Conservation (phyloP, 163 green algal genomes). For the Chlorella variabilis region DNA sequence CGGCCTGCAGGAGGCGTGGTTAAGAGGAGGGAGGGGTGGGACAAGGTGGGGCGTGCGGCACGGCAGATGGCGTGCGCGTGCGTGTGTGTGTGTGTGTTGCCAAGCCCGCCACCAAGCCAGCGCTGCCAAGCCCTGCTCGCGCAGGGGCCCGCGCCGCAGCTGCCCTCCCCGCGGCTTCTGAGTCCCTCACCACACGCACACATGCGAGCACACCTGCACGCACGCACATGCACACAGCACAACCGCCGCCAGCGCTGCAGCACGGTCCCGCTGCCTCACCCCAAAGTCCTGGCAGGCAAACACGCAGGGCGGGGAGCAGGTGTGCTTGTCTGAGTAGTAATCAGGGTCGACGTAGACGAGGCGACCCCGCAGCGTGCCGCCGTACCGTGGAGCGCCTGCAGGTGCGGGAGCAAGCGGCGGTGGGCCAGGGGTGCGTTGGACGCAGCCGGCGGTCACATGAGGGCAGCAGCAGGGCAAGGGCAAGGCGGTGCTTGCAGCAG, state of each 20-base stretch:
- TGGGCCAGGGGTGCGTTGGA: not conserved
- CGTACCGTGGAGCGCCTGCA: slow-evolving; percentile 26
- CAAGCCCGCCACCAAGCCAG: too few species aligned
- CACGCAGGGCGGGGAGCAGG: slow-evolving; percentile 65
- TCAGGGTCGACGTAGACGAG: slow-evolving; percentile 66
- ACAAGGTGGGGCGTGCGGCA: not conserved
- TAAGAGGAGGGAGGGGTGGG: not conserved
- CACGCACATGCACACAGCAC: too few species aligned
- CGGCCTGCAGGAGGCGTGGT: not conserved
- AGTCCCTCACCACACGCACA: too few species aligned
- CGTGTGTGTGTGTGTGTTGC: too few species aligned
- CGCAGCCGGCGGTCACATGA: too few species aligned
- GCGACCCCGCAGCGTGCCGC: slow-evolving; percentile 52
- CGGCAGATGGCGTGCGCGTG: not conserved
- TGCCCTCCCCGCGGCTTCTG: too few species aligned
- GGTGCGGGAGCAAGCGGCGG: not conserved
- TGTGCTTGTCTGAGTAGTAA: slow-evolving; percentile 52
- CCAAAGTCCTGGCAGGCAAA: slow-evolving; percentile 72
- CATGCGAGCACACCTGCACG: too few species aligned
- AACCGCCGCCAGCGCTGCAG: not conserved
- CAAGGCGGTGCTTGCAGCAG: too few species aligned
- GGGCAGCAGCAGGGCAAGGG: not conserved
- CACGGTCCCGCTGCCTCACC: slow-evolving; percentile 55
- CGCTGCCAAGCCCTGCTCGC: too few species aligned
- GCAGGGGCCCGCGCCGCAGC: too few species aligned